Percentiles rank a stretch among this genome's conserved stretches.
phyloP scores from a whole-genome alignment of 176 grass and related monocot species.

The Pontederia paniculata region DNA sequence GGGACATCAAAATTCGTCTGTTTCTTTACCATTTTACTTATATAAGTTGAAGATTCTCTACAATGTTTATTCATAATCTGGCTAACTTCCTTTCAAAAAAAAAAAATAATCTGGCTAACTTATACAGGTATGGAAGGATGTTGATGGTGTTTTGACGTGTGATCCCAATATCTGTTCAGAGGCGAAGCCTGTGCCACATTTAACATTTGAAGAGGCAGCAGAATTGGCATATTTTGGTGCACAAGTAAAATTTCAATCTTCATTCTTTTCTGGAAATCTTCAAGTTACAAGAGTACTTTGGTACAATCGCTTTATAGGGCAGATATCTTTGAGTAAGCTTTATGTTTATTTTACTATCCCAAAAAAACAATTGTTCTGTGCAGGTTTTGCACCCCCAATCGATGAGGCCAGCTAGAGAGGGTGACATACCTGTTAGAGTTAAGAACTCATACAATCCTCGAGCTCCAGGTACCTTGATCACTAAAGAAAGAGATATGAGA shows the following conservation, averaged over 20 bases:
- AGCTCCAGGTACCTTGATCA: constrained; percentile 89
- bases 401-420: constrained; percentile 87
- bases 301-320: background rate
- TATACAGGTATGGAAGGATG: constrained; percentile 88
- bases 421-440: constrained; percentile 88
- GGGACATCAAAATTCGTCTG: background rate
- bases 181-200: constrained; percentile 62
- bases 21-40: background rate
- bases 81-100: too few species aligned
- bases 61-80: background rate
- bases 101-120: constrained; percentile 9
- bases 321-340: background rate
- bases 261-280: background rate
- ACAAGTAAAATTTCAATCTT: constrained; percentile 36
- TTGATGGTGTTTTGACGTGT: constrained; percentile 93
- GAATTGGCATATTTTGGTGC: constrained; percentile 98
- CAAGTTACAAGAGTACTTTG: too few species aligned
- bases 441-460: constrained; percentile 96
- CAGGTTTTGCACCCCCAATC: constrained; percentile 94
- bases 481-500: constrained; percentile 78
- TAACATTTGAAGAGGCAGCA: constrained; percentile 94
- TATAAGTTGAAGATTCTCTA: too few species aligned
- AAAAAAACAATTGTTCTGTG: background rate
- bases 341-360: background rate
- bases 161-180: constrained; percentile 82